Conservation (phyloP, 768 basidiomycete genomes). For the Serendipita vermifera region DNA sequence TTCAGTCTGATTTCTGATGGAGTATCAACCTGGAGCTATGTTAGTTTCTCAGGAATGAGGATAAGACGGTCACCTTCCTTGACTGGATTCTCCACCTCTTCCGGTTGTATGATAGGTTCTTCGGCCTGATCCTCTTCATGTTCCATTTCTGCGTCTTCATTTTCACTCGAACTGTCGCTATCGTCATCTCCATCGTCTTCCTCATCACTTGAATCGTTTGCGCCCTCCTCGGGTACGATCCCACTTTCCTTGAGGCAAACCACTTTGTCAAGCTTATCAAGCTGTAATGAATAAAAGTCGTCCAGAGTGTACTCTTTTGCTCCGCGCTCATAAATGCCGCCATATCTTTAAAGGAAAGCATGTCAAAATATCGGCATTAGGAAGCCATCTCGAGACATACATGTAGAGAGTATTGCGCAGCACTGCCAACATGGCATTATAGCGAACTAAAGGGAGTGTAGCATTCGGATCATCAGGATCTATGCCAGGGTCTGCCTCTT, state of each 20-base stretch:
- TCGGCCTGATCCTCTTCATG: conserved; percentile 26
- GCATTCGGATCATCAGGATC: conserved; percentile 53
- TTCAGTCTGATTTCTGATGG: not conserved
- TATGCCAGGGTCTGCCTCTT: conserved; percentile 27
- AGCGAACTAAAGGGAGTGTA: conserved; percentile 56
- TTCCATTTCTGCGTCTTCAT: conserved; percentile 43
- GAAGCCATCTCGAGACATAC: conserved; percentile 30
- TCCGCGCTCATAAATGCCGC: conserved; percentile 77
- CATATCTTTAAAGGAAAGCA: conserved; percentile 40
- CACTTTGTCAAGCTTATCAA: conserved; percentile 77
- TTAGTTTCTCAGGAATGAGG: not conserved
- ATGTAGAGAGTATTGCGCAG: conserved; percentile 76
- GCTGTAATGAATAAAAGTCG: conserved; percentile 66
- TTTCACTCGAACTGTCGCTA: conserved; percentile 22
- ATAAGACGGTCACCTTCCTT: conserved; percentile 1
- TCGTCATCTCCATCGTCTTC: conserved; percentile 38
- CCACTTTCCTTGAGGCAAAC: conserved; percentile 57
- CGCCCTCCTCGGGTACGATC: conserved; percentile 38
- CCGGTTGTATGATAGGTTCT: conserved; percentile 26
- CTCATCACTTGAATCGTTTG: conserved; percentile 48
- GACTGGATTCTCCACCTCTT: conserved; percentile 18
- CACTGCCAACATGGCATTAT: conserved; percentile 82
- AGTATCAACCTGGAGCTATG: too few species aligned
- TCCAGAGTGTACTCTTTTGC: conserved; percentile 78
- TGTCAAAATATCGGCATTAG: not conserved